Evolutionary conservation across 1,284 basidiomycete species (phyloP).

Genomic region (Fomes fomentarius): DNA sequence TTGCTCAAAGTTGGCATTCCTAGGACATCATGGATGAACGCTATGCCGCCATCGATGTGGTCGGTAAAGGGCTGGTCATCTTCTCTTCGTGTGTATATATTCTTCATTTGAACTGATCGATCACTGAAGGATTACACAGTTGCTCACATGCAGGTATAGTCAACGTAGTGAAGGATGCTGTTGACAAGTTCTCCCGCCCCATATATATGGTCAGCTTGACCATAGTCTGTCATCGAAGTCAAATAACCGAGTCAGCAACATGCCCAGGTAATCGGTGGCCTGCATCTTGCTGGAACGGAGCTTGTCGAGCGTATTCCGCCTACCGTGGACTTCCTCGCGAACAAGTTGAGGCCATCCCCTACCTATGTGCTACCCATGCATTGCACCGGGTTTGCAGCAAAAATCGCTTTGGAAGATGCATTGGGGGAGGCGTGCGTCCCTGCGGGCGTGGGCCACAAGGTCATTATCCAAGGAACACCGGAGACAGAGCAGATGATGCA

Average conservation of each 20-base stretch:
- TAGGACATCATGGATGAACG: slow-evolving; percentile 83
- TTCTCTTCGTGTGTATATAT: slow-evolving; percentile 71
- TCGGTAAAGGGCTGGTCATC: slow-evolving; percentile 78
- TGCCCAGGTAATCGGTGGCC: slow-evolving; percentile 72
- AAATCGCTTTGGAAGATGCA: slow-evolving; percentile 66
- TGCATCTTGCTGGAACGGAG: slow-evolving; percentile 76
- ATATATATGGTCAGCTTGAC: slow-evolving; percentile 66
- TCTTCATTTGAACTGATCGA: not conserved
- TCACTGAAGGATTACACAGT: slow-evolving; percentile 36
- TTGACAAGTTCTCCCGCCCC: slow-evolving; percentile 62
- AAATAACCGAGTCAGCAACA: not conserved
- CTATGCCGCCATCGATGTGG: slow-evolving; percentile 75
- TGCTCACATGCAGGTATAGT: slow-evolving; percentile 86
- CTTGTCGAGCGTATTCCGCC: slow-evolving; percentile 62
- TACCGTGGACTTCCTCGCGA: slow-evolving; percentile 73
- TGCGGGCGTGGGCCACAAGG: slow-evolving; percentile 71
- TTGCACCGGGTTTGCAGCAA: slow-evolving; percentile 76
- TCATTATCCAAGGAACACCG: slow-evolving; percentile 51
- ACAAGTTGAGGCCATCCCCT: slow-evolving; percentile 61
- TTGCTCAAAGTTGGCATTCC: not conserved
- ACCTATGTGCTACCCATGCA: slow-evolving; percentile 82
- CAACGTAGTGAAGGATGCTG: slow-evolving; percentile 76
- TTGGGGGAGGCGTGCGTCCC: slow-evolving; percentile 78
- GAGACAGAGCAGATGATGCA: slow-evolving; percentile 43
- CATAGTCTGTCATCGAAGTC: not conserved